phyloP scores from a whole-genome alignment of 345 rosid species.

The Leavenworthia alabamica region DNA sequence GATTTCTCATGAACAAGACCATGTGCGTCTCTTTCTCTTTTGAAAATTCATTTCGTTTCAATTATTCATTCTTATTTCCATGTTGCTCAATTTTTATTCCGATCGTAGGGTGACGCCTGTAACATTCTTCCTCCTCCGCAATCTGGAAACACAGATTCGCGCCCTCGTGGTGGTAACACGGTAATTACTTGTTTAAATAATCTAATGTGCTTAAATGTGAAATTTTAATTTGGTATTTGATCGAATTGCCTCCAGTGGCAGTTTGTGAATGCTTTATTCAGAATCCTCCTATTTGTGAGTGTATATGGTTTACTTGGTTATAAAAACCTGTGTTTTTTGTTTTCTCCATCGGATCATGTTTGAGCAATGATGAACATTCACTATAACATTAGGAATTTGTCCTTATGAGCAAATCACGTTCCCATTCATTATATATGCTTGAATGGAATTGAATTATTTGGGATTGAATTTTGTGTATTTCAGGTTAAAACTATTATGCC shows the following conservation, averaged over 20 bases:
- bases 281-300: too few relatives aligned
- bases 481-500: neutral
- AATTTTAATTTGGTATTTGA: neutral
- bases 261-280: too few relatives aligned
- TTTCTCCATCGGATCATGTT: neutral
- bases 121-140: conserved; percentile 30
- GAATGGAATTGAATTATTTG: neutral
- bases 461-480: neutral
- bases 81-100: neutral
- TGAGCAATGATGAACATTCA: neutral
- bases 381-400: neutral
- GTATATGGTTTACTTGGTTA: too few relatives aligned
- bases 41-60: too few relatives aligned
- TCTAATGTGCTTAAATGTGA: neutral
- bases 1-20: neutral
- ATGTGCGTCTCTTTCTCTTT: neutral
- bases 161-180: conserved; percentile 47
- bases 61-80: conserved; percentile 2
- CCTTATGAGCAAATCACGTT: too few relatives aligned
- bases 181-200: conserved; percentile 24
- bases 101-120: conserved; percentile 40
- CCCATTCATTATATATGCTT: too few relatives aligned
- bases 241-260: neutral
- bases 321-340: neutral
- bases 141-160: conserved; percentile 28